Evolutionary conservation across 2,329 filamentous ascomycete species (phyloP), one percentile per base, ranked within the genome.

Genomic region (Aspergillus sp.): DNA sequence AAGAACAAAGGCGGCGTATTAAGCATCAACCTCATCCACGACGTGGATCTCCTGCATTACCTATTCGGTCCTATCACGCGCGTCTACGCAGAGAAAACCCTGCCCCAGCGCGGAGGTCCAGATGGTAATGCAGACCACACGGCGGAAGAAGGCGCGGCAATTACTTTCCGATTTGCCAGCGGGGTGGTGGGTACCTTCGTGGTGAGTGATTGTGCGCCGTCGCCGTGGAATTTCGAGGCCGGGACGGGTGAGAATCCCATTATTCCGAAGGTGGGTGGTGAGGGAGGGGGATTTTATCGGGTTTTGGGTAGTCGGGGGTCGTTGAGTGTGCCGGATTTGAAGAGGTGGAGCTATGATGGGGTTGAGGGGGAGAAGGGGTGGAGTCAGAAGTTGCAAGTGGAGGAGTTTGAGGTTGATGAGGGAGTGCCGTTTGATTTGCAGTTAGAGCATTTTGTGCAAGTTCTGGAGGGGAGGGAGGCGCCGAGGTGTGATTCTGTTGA

Each of bases 11-110:
- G 80, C 1, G 84, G 84, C 0, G 80, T 82, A 0, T 72, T 87
- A 7, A 73, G 82, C 2, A 86, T 86, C 61, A 88, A 87, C 66
- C 72, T 87, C 47, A 80, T 87, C n/a, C 85, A 88, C 65, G 85
- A 88, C 53, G 74, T 87, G 41, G 85, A 87, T 61, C 72, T 86
- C 0, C 73, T 88, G 17, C 84, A 86, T 50, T 81, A 82, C 68
- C 72, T 87, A 1, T 78, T 87, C 25, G 84, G 84, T 0, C 80
- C 82, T 0, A 82, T 88, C 25, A 67, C 69, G 0, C 74, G 81
- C 0, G 80, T 87, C 0, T 80, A 82, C 36, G 84, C 82, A 0
- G 82, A 87, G 64, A 73, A 76, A 53, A 81, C 77, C 0, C 51
- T 68, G 0, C 77, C 81, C 0, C 79, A 80, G 36, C 76, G 85